Evolutionary conservation across 2,329 filamentous ascomycete genomes (phyloP).

Genomic region (Stachybotrys elegans): DNA sequence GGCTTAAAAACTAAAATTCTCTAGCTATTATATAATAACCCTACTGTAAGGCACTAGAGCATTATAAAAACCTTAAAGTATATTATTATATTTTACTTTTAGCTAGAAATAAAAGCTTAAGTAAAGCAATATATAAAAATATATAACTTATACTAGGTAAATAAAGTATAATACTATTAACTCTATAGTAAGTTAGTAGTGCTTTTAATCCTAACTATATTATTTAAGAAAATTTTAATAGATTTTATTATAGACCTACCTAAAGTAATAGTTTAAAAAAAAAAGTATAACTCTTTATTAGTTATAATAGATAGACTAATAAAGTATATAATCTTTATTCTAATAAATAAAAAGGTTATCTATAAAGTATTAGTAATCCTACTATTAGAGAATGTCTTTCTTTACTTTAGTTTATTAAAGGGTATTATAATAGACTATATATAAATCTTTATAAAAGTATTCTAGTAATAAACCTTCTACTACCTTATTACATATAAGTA

Average conservation of each 20-base stretch:
- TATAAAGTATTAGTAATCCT: background rate
- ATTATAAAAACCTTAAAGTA: background rate
- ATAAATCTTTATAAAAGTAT: too few relatives aligned
- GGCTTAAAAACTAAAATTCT: background rate
- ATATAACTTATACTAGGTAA: background rate
- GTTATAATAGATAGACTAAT: background rate
- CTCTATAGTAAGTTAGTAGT: background rate
- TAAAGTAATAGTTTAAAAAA: too few relatives aligned
- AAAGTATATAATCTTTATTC: slow-evolving; percentile 4
- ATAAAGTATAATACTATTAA: background rate
- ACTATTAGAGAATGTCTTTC: too few relatives aligned
- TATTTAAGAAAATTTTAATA: background rate
- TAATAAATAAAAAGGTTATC: slow-evolving; percentile 4
- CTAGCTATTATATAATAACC: background rate
- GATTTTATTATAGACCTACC: too few relatives aligned
- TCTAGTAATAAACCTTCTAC: too few relatives aligned
- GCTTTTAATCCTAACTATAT: background rate
- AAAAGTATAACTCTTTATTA: too few relatives aligned
- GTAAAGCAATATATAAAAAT: background rate
- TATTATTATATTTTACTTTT: background rate
- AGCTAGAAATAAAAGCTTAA: background rate
- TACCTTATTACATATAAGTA: too few relatives aligned
- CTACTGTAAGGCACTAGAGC: too few relatives aligned
- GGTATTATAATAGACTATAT: slow-evolving; percentile 5
- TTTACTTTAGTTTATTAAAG: slow-evolving; percentile 4